Base-by-base conservation (phyloP, 768 basidiomycete genomes). In the Macrolepiota albuminosa region DNA sequence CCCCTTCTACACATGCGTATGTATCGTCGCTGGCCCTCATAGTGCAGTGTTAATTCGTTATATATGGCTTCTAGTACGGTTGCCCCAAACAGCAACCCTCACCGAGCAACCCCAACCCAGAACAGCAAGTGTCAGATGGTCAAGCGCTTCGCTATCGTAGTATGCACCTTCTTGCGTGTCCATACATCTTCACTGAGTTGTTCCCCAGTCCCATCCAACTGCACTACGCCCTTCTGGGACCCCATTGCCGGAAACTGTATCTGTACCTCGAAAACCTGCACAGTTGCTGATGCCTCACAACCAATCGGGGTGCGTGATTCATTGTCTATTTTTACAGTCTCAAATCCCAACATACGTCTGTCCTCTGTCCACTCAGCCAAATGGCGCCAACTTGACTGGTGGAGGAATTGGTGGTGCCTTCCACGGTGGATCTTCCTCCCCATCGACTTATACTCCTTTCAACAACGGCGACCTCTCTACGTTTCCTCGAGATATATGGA, bases 171-270 rank as follows among this genome's bases (percentile, higher is more conserved):
- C 21, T 14, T 40, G 0, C 33, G 13, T 53, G 13, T 53, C 16
- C 48, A 8, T 16, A 45, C 10, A 42, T 29, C 10, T 39, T 62
- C 4, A 34, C n/a, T 53, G 54, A 60, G 21, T 34, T 52, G 8
- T 14, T 5, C 54, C 42, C 26, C n/a, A 88, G 87, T 90, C 3
- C 83, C 88, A 26, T 59, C 78, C 24, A 88, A 88, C 73, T 91
- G 89, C 71, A 86, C 86, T 4, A 91, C 88, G 10, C 79, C 86
- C 3, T 92, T 88, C 79, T 91, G 88, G 88, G 89, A 92, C 70
- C 91, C 91, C 2, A 79, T 91, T 54, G 75, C 63, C 31, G 85
- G 83, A 64, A 72, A 76, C 40, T 92, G 91, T 64, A 72, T 86
- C 54, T 92, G 89, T 72, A 79, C 72, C 0, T 78, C 81, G 2